Conservation (phyloP, 805 yeast species). For the Pichia ethanolica region DNA sequence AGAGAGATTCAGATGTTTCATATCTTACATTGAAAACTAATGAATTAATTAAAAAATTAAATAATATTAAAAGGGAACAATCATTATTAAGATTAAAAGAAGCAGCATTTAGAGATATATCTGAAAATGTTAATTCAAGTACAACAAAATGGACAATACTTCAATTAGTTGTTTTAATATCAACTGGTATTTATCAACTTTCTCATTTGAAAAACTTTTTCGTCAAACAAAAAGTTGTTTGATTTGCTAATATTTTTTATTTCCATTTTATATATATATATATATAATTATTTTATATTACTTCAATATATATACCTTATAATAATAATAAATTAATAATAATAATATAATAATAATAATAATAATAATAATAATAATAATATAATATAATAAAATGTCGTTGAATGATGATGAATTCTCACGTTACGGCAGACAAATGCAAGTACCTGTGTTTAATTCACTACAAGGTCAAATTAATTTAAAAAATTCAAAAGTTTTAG, state of each 20-base stretch:
- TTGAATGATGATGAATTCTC: constrained; percentile 50
- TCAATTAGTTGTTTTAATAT: constrained; percentile 56
- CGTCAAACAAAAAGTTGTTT: constrained; percentile 69
- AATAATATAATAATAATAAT: too few species aligned
- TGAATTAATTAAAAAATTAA: constrained; percentile 46
- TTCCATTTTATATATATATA: background rate
- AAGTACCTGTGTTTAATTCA: constrained; percentile 70
- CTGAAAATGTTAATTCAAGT: constrained; percentile 61
- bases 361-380: too few species aligned
- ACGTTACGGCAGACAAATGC: constrained; percentile 92
- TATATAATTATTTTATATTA: background rate
- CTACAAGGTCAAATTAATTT: constrained; percentile 49
- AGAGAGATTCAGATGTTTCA: constrained; percentile 50
- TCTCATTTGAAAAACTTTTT: constrained; percentile 68
- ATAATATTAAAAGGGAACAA: constrained; percentile 60
- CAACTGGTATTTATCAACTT: constrained; percentile 68
- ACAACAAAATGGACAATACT: constrained; percentile 69
- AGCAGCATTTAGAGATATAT: constrained; percentile 61
- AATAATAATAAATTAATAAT: too few species aligned
- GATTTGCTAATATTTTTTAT: constrained; percentile 6
- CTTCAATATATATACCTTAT: background rate
- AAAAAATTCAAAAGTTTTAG: constrained; percentile 53
- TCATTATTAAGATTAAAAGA: constrained; percentile 66
- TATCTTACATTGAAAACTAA: constrained; percentile 51
- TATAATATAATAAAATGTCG: background rate